Conservation (phyloP, 805 yeast species). For the Teunomyces pallodes region DNA sequence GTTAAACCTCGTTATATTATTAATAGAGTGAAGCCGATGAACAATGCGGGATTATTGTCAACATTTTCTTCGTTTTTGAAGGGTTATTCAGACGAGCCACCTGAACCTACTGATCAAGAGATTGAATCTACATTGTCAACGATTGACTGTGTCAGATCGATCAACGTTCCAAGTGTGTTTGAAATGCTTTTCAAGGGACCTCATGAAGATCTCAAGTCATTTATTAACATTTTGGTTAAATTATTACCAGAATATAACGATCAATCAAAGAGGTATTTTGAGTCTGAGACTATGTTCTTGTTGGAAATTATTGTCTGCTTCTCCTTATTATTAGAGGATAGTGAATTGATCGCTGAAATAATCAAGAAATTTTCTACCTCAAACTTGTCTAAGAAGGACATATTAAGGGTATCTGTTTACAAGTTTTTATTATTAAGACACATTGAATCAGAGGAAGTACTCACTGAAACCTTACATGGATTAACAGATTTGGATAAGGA, state of each 20-base stretch:
- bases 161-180: slow-evolving; percentile 58
- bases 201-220: slow-evolving; percentile 30
- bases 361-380: slow-evolving; percentile 8
- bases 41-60: slow-evolving; percentile 77
- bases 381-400: slow-evolving; percentile 29
- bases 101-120: slow-evolving; percentile 92
- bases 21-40: slow-evolving; percentile 60
- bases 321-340: slow-evolving; percentile 28
- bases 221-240: slow-evolving; percentile 25
- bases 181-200: slow-evolving; percentile 44
- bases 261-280: slow-evolving; percentile 39
- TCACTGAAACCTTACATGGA: slow-evolving; percentile 4
- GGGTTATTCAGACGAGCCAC: slow-evolving; percentile 79
- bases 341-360: slow-evolving; percentile 16
- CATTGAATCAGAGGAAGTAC: neutral
- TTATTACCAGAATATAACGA: slow-evolving; percentile 26
- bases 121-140: slow-evolving; percentile 83
- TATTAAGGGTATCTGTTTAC: slow-evolving; percentile 50
- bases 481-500: slow-evolving; percentile 37
- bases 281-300: slow-evolving; percentile 47
- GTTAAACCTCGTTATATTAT: slow-evolving; percentile 68
- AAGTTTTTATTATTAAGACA: slow-evolving; percentile 47
- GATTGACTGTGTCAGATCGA: slow-evolving; percentile 74
- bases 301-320: slow-evolving; percentile 43
- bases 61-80: slow-evolving; percentile 90